Conservation (phyloP, 139 green algal species). For the Raphidocelis subcapitata region DNA sequence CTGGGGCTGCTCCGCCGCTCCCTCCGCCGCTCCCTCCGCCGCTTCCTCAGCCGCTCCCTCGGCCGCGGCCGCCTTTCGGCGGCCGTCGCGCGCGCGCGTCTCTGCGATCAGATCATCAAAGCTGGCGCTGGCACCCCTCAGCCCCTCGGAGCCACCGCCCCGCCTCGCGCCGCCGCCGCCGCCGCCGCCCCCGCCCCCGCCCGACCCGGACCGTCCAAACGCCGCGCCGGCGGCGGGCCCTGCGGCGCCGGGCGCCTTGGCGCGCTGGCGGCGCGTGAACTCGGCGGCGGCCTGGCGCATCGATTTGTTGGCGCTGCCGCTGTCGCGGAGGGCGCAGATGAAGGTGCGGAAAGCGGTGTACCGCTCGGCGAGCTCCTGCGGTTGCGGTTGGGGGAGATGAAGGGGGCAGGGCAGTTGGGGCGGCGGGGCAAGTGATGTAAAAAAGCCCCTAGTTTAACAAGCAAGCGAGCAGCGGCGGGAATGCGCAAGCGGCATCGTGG, state of each 20-base stretch:
- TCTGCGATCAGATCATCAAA: slow-evolving; percentile 5
- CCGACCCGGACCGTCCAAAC: background rate
- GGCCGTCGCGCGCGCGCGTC: background rate
- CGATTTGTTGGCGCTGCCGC: background rate
- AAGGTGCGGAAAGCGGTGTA: slow-evolving; percentile 26
- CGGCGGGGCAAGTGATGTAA: no score
- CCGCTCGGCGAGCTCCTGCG: slow-evolving; percentile 2
- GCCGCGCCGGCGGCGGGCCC: background rate
- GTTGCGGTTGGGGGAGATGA: background rate
- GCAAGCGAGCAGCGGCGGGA: no score
- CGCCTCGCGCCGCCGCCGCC: background rate
- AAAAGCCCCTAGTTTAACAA: background rate
- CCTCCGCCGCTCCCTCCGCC: background rate
- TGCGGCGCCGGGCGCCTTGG: background rate
- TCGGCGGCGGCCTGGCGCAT: slow-evolving; percentile 8
- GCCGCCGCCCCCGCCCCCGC: background rate
- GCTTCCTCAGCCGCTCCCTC: background rate
- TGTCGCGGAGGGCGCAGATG: slow-evolving; percentile 15
- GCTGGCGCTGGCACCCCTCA: slow-evolving; percentile 2
- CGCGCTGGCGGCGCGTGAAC: slow-evolving; percentile 8
- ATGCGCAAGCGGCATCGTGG: no score
- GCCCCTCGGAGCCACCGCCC: background rate
- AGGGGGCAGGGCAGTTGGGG: no score
- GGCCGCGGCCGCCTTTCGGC: background rate
- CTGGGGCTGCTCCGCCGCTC: background rate